Evolutionary conservation across 805 yeast genomes (phyloP).

Genomic region (Hanseniaspora meyeri): DNA sequence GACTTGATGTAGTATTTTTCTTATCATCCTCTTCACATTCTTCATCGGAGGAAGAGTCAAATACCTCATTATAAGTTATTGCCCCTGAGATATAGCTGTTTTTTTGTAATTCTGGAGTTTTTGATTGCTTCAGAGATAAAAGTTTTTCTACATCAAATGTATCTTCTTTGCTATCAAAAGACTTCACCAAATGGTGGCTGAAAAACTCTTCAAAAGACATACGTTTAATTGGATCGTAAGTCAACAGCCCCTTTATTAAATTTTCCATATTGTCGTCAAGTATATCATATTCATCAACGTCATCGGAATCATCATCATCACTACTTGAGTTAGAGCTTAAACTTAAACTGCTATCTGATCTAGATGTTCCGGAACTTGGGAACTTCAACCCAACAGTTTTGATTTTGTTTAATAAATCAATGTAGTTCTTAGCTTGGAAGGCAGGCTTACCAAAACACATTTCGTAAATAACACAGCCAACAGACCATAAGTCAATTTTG

Average conservation of each 20-base stretch:
- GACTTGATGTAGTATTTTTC: neutral
- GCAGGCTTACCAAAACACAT: conserved; percentile 97
- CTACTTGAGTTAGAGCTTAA: neutral
- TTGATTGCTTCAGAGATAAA: conserved; percentile 14
- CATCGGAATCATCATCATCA: conserved; percentile 1
- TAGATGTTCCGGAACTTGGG: conserved; percentile 34
- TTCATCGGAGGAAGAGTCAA: conserved; percentile 2
- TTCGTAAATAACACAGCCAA: conserved; percentile 90
- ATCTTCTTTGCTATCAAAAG: conserved; percentile 32
- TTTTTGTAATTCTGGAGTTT: no score
- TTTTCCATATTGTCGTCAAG: conserved; percentile 33
- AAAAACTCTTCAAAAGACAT: conserved; percentile 84
- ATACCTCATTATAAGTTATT: neutral
- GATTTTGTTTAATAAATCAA: conserved; percentile 75
- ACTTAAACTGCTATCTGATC: neutral
- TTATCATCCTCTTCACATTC: neutral
- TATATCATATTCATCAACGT: neutral
- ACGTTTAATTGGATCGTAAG: conserved; percentile 75
- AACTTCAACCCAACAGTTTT: conserved; percentile 70
- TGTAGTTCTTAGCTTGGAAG: conserved; percentile 83
- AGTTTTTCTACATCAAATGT: conserved; percentile 38
- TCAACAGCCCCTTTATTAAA: conserved; percentile 63
- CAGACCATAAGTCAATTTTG: conserved; percentile 95
- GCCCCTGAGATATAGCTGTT: neutral
- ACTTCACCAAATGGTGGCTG: conserved; percentile 35